Conservation (phyloP, 129 eudicot genomes). For the Pittosporum tobira region DNA sequence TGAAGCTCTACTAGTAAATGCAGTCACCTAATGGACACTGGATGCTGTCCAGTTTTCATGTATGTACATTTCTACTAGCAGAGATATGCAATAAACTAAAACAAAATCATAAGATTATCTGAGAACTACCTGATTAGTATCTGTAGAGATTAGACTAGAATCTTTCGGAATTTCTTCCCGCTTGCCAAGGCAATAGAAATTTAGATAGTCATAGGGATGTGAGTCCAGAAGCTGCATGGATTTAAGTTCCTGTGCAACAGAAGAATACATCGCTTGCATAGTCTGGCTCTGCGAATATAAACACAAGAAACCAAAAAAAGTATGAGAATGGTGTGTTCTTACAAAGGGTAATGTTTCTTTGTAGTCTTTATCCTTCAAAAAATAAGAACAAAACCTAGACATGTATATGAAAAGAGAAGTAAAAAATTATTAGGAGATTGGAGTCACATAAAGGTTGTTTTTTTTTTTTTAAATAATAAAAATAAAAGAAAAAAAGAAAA, state of each 20-base stretch:
- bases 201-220: constrained; percentile 71
- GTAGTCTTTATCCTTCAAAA: neutral
- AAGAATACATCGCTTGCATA: constrained; percentile 62
- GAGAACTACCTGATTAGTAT: constrained; percentile 43
- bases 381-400: too few relatives aligned
- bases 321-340: neutral
- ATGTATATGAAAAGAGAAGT: too few relatives aligned
- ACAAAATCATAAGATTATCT: too few relatives aligned
- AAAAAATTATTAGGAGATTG: too few relatives aligned
- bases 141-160: constrained; percentile 28
- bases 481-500: too few relatives aligned
- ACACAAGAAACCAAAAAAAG: constrained; percentile 1
- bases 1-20: too few relatives aligned
- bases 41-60: too few relatives aligned
- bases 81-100: too few relatives aligned
- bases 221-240: constrained; percentile 51
- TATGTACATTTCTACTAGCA: too few relatives aligned
- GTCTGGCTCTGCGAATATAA: constrained; percentile 53
- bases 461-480: too few relatives aligned
- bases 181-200: constrained; percentile 83
- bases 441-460: too few relatives aligned
- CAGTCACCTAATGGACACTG: too few relatives aligned
- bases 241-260: constrained; percentile 60
- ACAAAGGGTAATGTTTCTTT: neutral
- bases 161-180: constrained; percentile 32